Percentiles rank a stretch among this genome's conserved stretches.
Conservation (phyloP, 2,329 filamentous ascomycete species). For the Lasiodiplodia gonubiensis region DNA sequence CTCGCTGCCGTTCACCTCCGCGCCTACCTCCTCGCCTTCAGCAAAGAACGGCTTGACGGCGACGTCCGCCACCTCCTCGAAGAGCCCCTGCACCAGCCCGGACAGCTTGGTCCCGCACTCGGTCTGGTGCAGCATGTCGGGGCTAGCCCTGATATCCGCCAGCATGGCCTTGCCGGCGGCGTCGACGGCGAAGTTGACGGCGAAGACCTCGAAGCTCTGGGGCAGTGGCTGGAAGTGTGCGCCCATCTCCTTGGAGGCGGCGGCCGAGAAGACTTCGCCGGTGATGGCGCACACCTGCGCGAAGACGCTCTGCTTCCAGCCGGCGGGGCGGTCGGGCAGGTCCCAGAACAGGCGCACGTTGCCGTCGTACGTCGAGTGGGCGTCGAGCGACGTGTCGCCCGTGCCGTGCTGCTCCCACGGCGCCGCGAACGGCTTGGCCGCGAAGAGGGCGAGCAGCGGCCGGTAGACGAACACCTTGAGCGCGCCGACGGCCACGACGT, state of each 20-base stretch:
- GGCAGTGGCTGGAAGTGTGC: slow-evolving; percentile 89
- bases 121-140: slow-evolving; percentile 8
- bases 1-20: slow-evolving; percentile 29
- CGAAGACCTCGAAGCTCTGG: slow-evolving; percentile 90
- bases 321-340: slow-evolving; percentile 53
- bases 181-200: slow-evolving; percentile 81
- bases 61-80: slow-evolving; percentile 72
- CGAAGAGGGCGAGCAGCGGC: slow-evolving; percentile 92
- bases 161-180: slow-evolving; percentile 1
- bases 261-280: slow-evolving; percentile 79
- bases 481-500: slow-evolving; percentile 81
- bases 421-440: slow-evolving; percentile 71
- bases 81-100: slow-evolving; percentile 75
- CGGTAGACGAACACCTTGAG: slow-evolving; percentile 85
- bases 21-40: slow-evolving; percentile 28
- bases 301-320: slow-evolving; percentile 68
- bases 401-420: slow-evolving; percentile 57
- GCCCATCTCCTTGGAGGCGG: slow-evolving; percentile 77
- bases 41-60: slow-evolving; percentile 73
- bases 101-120: slow-evolving; percentile 70
- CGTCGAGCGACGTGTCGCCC: slow-evolving; percentile 24
- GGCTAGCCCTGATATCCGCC: background rate
- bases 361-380: slow-evolving; percentile 53
- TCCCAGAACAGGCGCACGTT: slow-evolving; percentile 78
- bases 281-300: slow-evolving; percentile 75